Evolutionary conservation across 805 yeast species (phyloP), one percentile per base, ranked within the genome.

Genomic region (Cephaloascus albidus): DNA sequence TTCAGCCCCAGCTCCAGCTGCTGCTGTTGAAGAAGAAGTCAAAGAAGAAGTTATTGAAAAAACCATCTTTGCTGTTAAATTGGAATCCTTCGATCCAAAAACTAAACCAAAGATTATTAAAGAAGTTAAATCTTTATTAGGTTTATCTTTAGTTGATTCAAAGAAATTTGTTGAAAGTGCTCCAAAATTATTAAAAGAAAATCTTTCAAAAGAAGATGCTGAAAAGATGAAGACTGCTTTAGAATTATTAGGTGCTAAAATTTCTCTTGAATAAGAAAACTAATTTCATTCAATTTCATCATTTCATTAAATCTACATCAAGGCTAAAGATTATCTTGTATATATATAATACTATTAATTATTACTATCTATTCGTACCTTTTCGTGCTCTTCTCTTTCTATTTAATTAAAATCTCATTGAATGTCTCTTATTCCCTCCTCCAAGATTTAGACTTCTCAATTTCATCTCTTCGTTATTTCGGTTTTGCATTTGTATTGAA

Each of bases 131-230:
- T 74, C 83, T 45, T 70, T 90, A 57, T 74, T 93, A 55, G 96
- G 96, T 14, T 73, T 93, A 53, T 86, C 96, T 4, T 74, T 93
- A 52, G 98, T 93, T 44, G 97, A 93, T 61, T 85, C 97, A 45
- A 93, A 93, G 80, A 93, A 93, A 70, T 85, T 93, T 50, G 99
- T 93, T 42, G 99, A 93, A 72, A 68, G 87, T 54, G 97, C 99
- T 45, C 99, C 99, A 52, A 93, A 93, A 74, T 72, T 85, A 36
- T 72, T 93, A 63, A 93, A 93, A 71, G 99, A 93, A 54, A 87
- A 88, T 53, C 88, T 93, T 45, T 82, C 95, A 45, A 93, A 93
- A 74, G 99, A 86, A 59, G 99, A 93, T 54, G 97, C 97, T 49
- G 97, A 90, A 55, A 88, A 89, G 76, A 83, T 93, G 60, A 90